A percentile compares a stretch with the other conserved stretches of the same genome.
Conservation (phyloP, 2,329 filamentous ascomycete species). For the Graphilbum fragrans region DNA sequence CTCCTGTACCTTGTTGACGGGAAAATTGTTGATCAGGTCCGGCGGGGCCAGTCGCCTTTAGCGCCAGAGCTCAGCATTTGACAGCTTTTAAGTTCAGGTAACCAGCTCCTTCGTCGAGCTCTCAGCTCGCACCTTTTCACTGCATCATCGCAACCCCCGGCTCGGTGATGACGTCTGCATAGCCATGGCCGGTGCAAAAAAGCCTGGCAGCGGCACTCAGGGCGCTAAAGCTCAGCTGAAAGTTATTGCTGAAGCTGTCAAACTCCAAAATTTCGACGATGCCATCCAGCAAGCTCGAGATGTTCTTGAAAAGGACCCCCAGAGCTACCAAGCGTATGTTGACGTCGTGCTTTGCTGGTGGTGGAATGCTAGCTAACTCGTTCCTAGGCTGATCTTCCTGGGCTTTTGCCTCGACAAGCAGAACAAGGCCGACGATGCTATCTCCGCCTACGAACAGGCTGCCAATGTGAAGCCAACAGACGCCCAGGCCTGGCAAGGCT, state of each 20-base stretch:
- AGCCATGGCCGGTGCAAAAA: slow-evolving; percentile 8
- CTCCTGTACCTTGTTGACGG: too few species aligned
- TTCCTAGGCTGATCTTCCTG: slow-evolving; percentile 55
- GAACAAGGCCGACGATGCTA: slow-evolving; percentile 58
- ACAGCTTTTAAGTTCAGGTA: not conserved
- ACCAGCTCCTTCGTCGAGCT: not conserved
- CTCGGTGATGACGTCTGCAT: not conserved
- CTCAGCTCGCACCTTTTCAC: not conserved
- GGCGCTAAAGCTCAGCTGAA: slow-evolving; percentile 64
- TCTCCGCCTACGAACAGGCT: slow-evolving; percentile 63
- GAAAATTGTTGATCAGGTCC: not conserved
- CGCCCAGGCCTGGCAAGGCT: slow-evolving; percentile 79
- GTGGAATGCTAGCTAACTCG: not conserved
- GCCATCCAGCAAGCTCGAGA: slow-evolving; percentile 57
- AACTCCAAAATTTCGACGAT: slow-evolving; percentile 66
- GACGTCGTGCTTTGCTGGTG: not conserved
- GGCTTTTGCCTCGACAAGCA: slow-evolving; percentile 76
- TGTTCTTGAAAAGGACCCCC: slow-evolving; percentile 58
- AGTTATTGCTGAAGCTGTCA: slow-evolving; percentile 65
- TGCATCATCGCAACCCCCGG: not conserved
- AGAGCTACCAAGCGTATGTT: slow-evolving; percentile 69
- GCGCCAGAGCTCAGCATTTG: not conserved
- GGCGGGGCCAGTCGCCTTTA: not conserved
- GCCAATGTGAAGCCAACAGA: slow-evolving; percentile 61
- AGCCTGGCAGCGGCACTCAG: slow-evolving; percentile 27